Base-by-base conservation (phyloP, 768 basidiomycete genomes). In the Mycena chlorophos region DNA sequence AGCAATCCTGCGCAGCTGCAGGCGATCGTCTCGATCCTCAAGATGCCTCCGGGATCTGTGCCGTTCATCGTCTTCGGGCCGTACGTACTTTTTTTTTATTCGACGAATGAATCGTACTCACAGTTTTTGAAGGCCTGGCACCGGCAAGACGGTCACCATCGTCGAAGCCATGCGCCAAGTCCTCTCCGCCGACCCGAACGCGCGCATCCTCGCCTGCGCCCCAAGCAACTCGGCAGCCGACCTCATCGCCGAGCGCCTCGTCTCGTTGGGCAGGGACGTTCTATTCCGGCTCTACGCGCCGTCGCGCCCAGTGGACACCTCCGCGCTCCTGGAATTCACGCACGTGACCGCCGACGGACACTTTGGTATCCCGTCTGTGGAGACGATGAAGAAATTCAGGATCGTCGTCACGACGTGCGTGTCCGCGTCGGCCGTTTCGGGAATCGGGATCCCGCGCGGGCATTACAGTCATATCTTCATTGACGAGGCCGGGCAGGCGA, bases 401-500 rank as follows among this genome's bases (percentile, higher is more conserved):
- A 80, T 87, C 0, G 71, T 88, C n/a, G 79, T 89, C 10, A 72
- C 81, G 1, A 89, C 87, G 0, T 87, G 87, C 47, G 75, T 84
- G 10, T 86, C 87, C 0, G 82, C 84, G 0, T 80, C 81, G 2
- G 76, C 85, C 37, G 71, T 75, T 1, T 74, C 75, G 22, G 81
- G 80, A 1, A 73, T 87, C 37, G 86, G 86, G 0, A 73, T 88
- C 42, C 69, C 76, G 0, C 72, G 77, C 1, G 86, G 87, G 0
- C 82, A 87, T 65, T 89, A 82, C 65, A 77, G 73, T 5, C 84
- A 88, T 56, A 83, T 89, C 16, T 85, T 88, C 31, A 68, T 87
- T 8, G 87, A 89, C 60, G 87, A 89, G 64, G 87, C 86, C 0
- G 87, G 85, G 0, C 87, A 89, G 62, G 85, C 86, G 2, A 84